Evolutionary conservation across 257 asterid species (phyloP).

Genomic region (Ehretia macrophylla): DNA sequence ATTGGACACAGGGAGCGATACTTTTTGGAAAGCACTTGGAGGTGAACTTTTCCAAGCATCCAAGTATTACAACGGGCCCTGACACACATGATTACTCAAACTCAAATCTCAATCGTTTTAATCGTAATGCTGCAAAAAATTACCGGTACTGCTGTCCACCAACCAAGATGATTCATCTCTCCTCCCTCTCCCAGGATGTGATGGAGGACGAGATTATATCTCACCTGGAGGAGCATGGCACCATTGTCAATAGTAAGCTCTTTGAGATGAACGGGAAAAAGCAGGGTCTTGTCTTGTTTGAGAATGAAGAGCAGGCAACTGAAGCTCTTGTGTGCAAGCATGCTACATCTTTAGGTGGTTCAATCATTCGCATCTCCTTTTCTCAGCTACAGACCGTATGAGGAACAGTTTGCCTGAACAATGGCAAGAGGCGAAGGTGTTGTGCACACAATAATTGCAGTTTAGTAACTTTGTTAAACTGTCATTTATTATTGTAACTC

Average conservation of each 20-base stretch:
- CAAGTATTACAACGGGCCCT: slow-evolving; percentile 77
- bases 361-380: slow-evolving; percentile 87
- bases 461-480: slow-evolving; percentile 9
- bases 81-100: slow-evolving; percentile 89
- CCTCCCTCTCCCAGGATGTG: slow-evolving; percentile 82
- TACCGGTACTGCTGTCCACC: slow-evolving; percentile 96
- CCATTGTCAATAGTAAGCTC: slow-evolving; percentile 57
- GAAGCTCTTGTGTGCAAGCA: slow-evolving; percentile 98
- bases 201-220: slow-evolving; percentile 66
- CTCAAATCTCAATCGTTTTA: slow-evolving; percentile 95
- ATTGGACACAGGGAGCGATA: slow-evolving; percentile 57
- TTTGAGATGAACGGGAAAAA: slow-evolving; percentile 98
- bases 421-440: slow-evolving; percentile 8
- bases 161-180: slow-evolving; percentile 90
- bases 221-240: slow-evolving; percentile 86
- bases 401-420: slow-evolving; percentile 14
- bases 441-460: slow-evolving; percentile 24
- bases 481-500: slow-evolving; percentile 12
- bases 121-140: slow-evolving; percentile 91
- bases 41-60: slow-evolving; percentile 85
- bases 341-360: slow-evolving; percentile 81
- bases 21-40: slow-evolving; percentile 91
- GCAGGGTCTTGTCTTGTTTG: slow-evolving; percentile 86
- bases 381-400: slow-evolving; percentile 92
- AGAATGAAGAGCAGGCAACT: slow-evolving; percentile 90